phyloP scores from a whole-genome alignment of 306 rosid genomes.

The Quercus bicolor region DNA sequence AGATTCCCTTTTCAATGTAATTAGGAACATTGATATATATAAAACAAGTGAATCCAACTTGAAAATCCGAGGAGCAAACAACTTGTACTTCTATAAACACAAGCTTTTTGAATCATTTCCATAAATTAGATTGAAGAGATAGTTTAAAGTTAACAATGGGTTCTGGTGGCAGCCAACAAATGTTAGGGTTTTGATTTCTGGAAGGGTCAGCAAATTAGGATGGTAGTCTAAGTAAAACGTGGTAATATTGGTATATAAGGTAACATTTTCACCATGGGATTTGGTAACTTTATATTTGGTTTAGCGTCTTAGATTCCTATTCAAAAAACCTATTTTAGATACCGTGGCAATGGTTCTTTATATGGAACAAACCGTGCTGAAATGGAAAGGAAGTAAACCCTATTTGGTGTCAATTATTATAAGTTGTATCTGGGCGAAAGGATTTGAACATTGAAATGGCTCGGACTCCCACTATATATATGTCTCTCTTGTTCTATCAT shows the following conservation, averaged over 20 bases:
- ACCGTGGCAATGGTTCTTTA: background rate
- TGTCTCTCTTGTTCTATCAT: background rate
- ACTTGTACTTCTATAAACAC: background rate
- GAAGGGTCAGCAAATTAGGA: background rate
- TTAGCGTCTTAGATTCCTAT: background rate
- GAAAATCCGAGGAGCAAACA: background rate
- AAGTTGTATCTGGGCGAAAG: background rate
- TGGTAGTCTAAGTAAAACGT: background rate
- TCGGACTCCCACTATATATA: background rate
- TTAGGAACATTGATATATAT: background rate
- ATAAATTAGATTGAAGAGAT: background rate
- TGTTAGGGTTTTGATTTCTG: background rate
- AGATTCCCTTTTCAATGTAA: background rate
- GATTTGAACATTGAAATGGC: background rate
- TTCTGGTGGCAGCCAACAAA: background rate
- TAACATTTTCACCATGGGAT: background rate
- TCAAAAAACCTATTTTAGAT: background rate
- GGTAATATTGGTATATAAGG: background rate
- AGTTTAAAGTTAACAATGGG: background rate
- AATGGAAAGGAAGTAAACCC: background rate
- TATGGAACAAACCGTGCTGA: background rate
- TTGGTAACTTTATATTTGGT: background rate
- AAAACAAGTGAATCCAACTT: background rate
- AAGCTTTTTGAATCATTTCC: background rate
- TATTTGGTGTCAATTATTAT: background rate